Conservation (phyloP, 805 yeast genomes). For the Kuraishia cidri region DNA sequence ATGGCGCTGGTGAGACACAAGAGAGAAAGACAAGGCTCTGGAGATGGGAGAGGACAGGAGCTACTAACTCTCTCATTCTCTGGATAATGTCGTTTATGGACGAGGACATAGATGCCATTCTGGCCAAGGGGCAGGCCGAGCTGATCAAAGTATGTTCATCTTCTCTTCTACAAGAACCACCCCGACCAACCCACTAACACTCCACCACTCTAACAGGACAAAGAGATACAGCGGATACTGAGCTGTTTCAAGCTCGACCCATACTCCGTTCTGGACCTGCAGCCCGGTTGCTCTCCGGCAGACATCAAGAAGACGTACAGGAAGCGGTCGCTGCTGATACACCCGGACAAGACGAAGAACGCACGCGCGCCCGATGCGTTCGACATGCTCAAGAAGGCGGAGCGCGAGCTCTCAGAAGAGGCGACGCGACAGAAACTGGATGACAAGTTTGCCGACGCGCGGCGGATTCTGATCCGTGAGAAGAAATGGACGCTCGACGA, state of each 20-base stretch:
- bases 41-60: too few relatives aligned
- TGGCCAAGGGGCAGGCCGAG: constrained; percentile 4
- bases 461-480: constrained; percentile 25
- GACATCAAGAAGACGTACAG: constrained; percentile 41
- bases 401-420: constrained; percentile 27
- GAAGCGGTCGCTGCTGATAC: constrained; percentile 53
- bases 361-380: constrained; percentile 57
- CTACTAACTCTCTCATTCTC: too few relatives aligned
- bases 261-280: constrained; percentile 41
- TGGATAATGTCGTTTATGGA: constrained; percentile 1
- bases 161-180: neutral
- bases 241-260: constrained; percentile 38
- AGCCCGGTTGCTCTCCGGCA: constrained; percentile 26
- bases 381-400: constrained; percentile 48
- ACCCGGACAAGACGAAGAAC: constrained; percentile 57
- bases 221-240: constrained; percentile 49
- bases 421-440: constrained; percentile 30
- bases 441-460: constrained; percentile 32
- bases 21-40: too few relatives aligned
- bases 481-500: constrained; percentile 27
- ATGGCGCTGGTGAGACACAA: too few relatives aligned
- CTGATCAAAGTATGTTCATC: constrained; percentile 2
- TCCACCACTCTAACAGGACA: constrained; percentile 22
- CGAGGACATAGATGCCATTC: constrained; percentile 1
- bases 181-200: neutral